phyloP scores from a whole-genome alignment of 148 eudicot genomes.

The Camellia granthamiana region DNA sequence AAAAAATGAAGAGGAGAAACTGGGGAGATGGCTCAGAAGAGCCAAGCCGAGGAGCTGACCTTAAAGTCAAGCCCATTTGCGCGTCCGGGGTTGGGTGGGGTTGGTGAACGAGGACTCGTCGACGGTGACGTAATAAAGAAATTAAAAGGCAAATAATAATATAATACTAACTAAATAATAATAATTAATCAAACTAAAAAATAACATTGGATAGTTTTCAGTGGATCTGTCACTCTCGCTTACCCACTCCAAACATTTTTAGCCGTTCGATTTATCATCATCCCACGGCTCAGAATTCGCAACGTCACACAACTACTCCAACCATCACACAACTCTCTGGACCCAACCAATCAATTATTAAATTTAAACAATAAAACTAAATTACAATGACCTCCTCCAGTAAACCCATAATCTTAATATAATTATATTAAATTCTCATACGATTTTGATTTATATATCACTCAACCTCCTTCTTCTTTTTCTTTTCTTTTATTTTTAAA shows the following conservation, averaged over 20 bases:
- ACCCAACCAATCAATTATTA: neutral
- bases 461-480: no score
- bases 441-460: no score
- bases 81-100: neutral
- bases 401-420: no score
- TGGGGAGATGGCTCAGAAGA: neutral
- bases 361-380: no score
- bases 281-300: neutral
- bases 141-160: no score
- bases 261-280: neutral
- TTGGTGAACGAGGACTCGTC: neutral
- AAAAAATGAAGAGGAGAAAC: no score
- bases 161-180: no score
- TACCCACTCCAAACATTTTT: constrained; percentile 11
- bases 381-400: no score
- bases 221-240: neutral
- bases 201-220: neutral
- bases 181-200: no score
- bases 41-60: neutral
- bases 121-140: neutral
- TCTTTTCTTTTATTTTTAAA: no score
- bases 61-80: neutral
- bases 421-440: no score
- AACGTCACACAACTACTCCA: neutral
- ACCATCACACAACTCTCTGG: neutral